Percentiles rank a stretch among this genome's conserved stretches.
Conservation (phyloP, 495 filamentous ascomycete genomes). For the Trichoderma reesei region DNA sequence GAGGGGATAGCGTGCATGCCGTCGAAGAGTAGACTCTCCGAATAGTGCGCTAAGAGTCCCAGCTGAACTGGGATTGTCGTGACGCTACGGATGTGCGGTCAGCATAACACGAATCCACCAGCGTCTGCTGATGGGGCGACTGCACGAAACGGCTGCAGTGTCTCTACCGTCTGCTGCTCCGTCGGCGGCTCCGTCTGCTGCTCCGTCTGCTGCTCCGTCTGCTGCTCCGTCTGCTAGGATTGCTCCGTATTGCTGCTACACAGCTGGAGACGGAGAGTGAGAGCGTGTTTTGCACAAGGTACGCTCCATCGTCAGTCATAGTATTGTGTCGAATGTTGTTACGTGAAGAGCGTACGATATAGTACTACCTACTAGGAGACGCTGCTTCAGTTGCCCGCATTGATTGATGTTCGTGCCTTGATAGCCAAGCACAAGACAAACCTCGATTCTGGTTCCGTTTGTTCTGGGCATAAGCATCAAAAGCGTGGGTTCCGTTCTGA, state of each 20-base stretch:
- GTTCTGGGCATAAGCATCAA: no score
- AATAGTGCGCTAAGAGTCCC: not conserved
- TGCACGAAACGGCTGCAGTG: not conserved
- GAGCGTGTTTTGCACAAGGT: not conserved
- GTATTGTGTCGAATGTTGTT: not conserved
- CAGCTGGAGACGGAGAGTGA: not conserved
- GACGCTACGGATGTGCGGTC: slow-evolving; percentile 6
- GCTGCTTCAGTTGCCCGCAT: not conserved
- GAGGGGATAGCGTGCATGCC: not conserved
- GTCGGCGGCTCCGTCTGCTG: no score
- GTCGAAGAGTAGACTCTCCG: not conserved
- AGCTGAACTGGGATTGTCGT: slow-evolving; percentile 4
- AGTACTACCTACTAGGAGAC: no score
- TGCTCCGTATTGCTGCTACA: no score
- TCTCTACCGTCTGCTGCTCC: not conserved
- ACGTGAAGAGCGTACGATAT: not conserved
- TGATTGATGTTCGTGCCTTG: not conserved
- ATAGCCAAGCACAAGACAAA: not conserved
- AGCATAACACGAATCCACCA: not conserved
- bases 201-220: no score
- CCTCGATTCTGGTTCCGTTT: no score
- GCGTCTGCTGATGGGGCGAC: not conserved
- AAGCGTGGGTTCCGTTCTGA: no score
- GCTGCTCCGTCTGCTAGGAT: not conserved
- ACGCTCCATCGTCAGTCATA: not conserved